Evolutionary conservation across 805 yeast genomes (phyloP).

Genomic region (Ascoidea tarda): DNA sequence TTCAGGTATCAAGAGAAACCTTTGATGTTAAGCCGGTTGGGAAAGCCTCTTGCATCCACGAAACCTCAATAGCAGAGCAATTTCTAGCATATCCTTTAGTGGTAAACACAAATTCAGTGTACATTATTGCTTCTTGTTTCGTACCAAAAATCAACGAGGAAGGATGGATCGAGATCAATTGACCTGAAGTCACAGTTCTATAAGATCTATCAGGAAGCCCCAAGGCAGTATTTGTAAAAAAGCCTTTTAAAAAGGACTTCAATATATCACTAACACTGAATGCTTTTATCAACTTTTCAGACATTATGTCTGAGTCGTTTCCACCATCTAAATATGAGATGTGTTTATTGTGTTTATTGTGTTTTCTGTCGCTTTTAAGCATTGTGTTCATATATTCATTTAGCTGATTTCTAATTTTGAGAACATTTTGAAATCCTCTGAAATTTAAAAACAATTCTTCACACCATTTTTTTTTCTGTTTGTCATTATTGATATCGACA

Average conservation of each 20-base stretch:
- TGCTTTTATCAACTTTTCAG: conserved; percentile 11
- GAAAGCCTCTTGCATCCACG: conserved; percentile 78
- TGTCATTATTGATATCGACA: conserved; percentile 25
- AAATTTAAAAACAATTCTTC: conserved; percentile 58
- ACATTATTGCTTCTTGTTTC: conserved; percentile 78
- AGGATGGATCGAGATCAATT: conserved; percentile 79
- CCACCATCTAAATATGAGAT: conserved; percentile 14
- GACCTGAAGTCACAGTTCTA: conserved; percentile 75
- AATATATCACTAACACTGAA: conserved; percentile 44
- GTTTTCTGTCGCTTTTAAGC: conserved; percentile 16
- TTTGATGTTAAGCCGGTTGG: conserved; percentile 19
- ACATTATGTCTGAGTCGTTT: conserved; percentile 15
- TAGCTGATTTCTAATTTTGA: conserved; percentile 64
- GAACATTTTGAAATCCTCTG: conserved; percentile 70
- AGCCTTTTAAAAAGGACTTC: conserved; percentile 75
- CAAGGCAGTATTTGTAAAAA: conserved; percentile 77
- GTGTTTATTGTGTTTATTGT: neutral
- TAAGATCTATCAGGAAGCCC: conserved; percentile 92
- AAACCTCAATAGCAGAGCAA: conserved; percentile 68
- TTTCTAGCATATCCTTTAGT: conserved; percentile 85
- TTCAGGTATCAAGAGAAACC: no score
- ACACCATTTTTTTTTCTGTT: conserved; percentile 74
- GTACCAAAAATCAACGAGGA: conserved; percentile 78
- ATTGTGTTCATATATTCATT: conserved; percentile 46
- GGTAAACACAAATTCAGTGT: conserved; percentile 87